Conservation (phyloP, 192 early-diverging fungal genomes). For the Diversispora epigaea region DNA sequence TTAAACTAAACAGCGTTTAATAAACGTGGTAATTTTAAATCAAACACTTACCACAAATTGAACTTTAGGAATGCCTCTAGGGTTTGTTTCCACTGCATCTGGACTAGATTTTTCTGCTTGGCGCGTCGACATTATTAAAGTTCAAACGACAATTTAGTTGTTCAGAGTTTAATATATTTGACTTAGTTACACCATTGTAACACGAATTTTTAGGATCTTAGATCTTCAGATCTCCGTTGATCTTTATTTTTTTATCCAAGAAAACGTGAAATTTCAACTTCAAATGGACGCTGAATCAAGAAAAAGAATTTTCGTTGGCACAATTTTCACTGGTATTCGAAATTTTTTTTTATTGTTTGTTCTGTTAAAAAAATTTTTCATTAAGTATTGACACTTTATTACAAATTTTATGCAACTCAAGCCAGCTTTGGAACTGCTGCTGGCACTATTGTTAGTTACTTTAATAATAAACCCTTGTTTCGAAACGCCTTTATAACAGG, state of each 20-base stretch:
- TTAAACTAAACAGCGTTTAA: neutral
- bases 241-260: no score
- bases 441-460: neutral
- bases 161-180: no score
- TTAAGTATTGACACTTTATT: neutral
- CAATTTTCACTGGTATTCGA: neutral
- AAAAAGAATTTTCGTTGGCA: neutral
- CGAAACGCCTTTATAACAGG: neutral
- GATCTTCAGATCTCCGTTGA: no score
- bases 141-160: no score
- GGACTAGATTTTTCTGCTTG: no score
- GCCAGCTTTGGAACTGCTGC: neutral
- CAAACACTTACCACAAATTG: slow-evolving; percentile 78
- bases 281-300: slow-evolving; percentile 6
- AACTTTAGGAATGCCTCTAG: slow-evolving; percentile 91
- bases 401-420: slow-evolving; percentile 8
- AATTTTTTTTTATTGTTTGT: neutral
- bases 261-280: no score
- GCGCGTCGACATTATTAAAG: slow-evolving; percentile 9
- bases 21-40: neutral
- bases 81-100: slow-evolving; percentile 64
- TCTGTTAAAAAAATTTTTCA: neutral
- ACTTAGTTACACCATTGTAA: no score
- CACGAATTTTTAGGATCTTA: no score
- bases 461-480: neutral